Base-by-base conservation (phyloP, 768 basidiomycete genomes). In the Pulveroboletus sp. region DNA sequence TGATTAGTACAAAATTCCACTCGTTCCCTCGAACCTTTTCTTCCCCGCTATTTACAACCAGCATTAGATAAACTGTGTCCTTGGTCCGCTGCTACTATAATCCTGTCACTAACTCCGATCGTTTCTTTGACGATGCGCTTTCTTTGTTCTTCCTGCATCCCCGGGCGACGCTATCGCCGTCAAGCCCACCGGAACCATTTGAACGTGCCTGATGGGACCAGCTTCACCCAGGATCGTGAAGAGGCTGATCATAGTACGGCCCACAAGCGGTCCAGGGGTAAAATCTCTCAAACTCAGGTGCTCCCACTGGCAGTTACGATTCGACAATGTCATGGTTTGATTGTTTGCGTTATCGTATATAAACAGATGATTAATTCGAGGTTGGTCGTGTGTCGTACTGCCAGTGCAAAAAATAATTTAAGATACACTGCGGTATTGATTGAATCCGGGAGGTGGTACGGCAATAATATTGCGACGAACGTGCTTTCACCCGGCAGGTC, bases 141-240 rank as follows among this genome's bases (percentile, higher is more conserved):
- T 57, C 47, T 11, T 39, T 64, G 11, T 68, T 59, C 14, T 53
- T 64, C 32, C 20, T 47, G 49, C 58, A 55, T 14, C 54, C 60
- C 13, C n/a, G n/a, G n/a, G n/a, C n/a, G n/a, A n/a, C n/a, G n/a
- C n/a, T n/a, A n/a, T n/a, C n/a, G n/a, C n/a, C n/a, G 67, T 82
- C 43, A 62, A 66, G 55, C 79, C 6, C 72, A 75, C 48, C 70
- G 75, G 49, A 73, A 75, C 48, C 66, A 70, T 3, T 73, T 84
- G 46, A 75, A 62, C 37, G 59, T 84, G 36, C 74, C 78, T 3
- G 82, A 79, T 6, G 76, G 83, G 65, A 69, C 59, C 17, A 71
- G 65, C 39, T 37, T 57, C 33, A 59, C 60, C 13, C 39, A 61
- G 13, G 55, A 74, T 21, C 66, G 64, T 31, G 65, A 75, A 4